Evolutionary conservation across 768 basidiomycete species (phyloP).

Genomic region (Suillus luteus): DNA sequence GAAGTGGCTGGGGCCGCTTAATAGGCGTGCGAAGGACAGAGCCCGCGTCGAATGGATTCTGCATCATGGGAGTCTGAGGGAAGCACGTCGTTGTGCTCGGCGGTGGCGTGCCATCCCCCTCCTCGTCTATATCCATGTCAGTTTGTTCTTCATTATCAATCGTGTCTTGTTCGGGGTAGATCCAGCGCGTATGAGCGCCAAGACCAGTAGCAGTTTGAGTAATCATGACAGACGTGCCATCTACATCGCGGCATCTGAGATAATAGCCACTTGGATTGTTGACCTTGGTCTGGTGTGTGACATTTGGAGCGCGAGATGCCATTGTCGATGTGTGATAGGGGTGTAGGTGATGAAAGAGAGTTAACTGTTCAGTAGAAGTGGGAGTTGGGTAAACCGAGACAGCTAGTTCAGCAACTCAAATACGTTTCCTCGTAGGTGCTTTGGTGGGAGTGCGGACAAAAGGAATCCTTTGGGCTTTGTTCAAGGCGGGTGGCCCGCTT

Average conservation of each 20-base stretch:
- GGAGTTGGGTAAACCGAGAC: conserved; percentile 2
- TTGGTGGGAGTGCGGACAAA: conserved; percentile 20
- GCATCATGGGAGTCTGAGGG: conserved; percentile 24
- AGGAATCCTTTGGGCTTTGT: conserved; percentile 20
- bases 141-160: conserved; percentile 10
- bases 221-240: conserved; percentile 16
- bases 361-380: not conserved
- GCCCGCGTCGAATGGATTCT: conserved; percentile 29
- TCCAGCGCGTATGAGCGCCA: conserved; percentile 15
- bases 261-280: not conserved
- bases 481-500: conserved; percentile 20
- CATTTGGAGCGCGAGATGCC: conserved; percentile 15
- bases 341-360: not conserved
- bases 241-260: conserved; percentile 17
- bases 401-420: conserved; percentile 23
- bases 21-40: conserved; percentile 33
- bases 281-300: not conserved
- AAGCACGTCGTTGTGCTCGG: conserved; percentile 9
- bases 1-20: conserved; percentile 30
- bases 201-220: conserved; percentile 18
- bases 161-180: conserved; percentile 15
- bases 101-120: conserved; percentile 18
- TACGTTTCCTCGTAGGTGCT: conserved; percentile 20
- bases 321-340: conserved; percentile 8
- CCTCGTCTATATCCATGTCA: conserved; percentile 18